These are phyloP conservation scores for Purpureocillium takamizusanense DNA, from an alignment of 2,329 filamentous ascomycete genomes.

Conservation along the genomic window DNA sequence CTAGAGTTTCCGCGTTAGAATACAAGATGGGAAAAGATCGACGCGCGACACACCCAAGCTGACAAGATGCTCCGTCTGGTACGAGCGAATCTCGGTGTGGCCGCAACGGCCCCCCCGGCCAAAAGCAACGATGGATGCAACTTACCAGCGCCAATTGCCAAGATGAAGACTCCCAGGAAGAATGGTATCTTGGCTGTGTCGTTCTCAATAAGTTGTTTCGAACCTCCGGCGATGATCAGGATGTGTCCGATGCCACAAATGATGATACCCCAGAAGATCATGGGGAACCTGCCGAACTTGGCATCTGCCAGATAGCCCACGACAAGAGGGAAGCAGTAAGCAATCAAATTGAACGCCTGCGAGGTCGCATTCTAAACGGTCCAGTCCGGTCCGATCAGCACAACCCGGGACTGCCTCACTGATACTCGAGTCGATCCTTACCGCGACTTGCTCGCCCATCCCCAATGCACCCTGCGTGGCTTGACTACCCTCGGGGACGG, in stretches of 20 bases:
- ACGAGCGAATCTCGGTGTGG: slow-evolving; percentile 41
- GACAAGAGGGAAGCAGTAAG: slow-evolving; percentile 47
- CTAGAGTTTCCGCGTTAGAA: not conserved
- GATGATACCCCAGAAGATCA: slow-evolving; percentile 61
- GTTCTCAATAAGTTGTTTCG: slow-evolving; percentile 31
- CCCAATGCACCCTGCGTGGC: slow-evolving; percentile 49
- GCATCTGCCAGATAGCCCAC: slow-evolving; percentile 56
- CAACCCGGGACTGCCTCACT: no score
- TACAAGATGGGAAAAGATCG: no score
- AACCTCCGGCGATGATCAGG: slow-evolving; percentile 56
- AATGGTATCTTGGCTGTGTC: slow-evolving; percentile 41
- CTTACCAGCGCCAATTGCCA: slow-evolving; percentile 50
- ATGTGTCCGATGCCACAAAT: slow-evolving; percentile 59
- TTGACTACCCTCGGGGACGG: slow-evolving; percentile 28
- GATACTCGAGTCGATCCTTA: no score
- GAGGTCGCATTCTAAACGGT: slow-evolving; percentile 17
- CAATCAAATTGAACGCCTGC: slow-evolving; percentile 46
- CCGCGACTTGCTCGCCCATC: slow-evolving; percentile 29
- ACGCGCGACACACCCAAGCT: no score
- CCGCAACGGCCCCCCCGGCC: no score
- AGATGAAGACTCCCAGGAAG: slow-evolving; percentile 50
- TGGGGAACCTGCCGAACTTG: slow-evolving; percentile 60
- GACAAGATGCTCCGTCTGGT: slow-evolving; percentile 52
- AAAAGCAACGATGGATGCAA: no score
- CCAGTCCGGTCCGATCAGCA: no score